phyloP scores from a whole-genome alignment of 805 yeast species.

The Yamadazyma sp. region DNA sequence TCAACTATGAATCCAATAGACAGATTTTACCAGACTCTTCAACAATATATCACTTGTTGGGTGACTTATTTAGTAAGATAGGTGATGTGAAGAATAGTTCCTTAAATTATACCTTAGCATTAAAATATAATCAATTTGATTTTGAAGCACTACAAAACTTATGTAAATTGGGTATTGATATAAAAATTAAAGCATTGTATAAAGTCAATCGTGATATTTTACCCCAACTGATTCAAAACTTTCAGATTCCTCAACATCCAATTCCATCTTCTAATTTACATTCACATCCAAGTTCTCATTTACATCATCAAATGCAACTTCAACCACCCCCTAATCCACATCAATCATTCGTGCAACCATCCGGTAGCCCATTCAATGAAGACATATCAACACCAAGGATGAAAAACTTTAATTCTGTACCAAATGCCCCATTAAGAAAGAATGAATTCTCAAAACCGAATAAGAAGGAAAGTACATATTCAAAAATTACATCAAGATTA shows the following conservation, averaged over 20 bases:
- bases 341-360: not conserved
- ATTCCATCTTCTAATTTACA: not conserved
- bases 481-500: constrained; percentile 47
- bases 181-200: constrained; percentile 52
- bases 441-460: constrained; percentile 29
- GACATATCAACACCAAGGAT: constrained; percentile 28
- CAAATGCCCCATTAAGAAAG: constrained; percentile 39
- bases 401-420: constrained; percentile 21
- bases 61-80: constrained; percentile 56
- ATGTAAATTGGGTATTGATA: constrained; percentile 66
- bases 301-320: not conserved
- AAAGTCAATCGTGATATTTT: constrained; percentile 1
- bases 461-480: constrained; percentile 32
- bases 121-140: constrained; percentile 71
- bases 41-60: constrained; percentile 64
- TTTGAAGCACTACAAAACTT: constrained; percentile 85
- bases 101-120: constrained; percentile 63
- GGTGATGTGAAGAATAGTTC: constrained; percentile 67
- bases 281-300: too few species aligned
- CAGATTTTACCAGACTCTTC: constrained; percentile 62
- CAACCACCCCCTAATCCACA: not conserved
- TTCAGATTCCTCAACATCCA: too few species aligned
- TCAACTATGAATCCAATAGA: constrained; percentile 39
- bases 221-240: not conserved
- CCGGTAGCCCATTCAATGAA: constrained; percentile 6